Evolutionary conservation across 352 stramenopile genomes (phyloP), one percentile per base, ranked within the genome.

Genomic region (Globisporangium recalcitrans): DNA sequence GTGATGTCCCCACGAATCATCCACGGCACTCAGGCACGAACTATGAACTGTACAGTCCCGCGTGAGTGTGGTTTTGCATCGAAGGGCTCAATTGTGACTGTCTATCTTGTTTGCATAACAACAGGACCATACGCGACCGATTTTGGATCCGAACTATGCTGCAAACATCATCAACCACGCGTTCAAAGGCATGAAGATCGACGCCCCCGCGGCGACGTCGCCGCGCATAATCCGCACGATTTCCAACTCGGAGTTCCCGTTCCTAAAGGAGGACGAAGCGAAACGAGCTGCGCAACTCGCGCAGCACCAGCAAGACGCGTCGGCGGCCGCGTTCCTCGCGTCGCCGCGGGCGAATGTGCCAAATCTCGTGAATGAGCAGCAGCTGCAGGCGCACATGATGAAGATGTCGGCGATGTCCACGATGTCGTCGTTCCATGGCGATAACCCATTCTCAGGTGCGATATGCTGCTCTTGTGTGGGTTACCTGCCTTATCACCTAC

Each of bases 211-310:
- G 2, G 51, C 74, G 2, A 69, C 71, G 24, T 90, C 82, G 32
- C 82, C 80, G 21, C 74, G 79, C 4, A 72, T 91, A 63, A 80
- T 78, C 27, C 70, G 78, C 7, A 85, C 80, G 3, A 83, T 87
- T 29, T 87, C 79, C 24, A 87, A 83, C 52, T 87, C 76, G 88
- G 82, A 91, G 29, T 89, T 80, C 48, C 78, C 79, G 3, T 91
- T 91, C 46, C 58, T 88, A 21, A 88, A 83, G 31, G 78, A 86
- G 24, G 79, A 91, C 52, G 74, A 87, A 22, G 42, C 34, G 22
- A 75, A 74, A 22, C 64, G 56, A 42, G 47, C 29, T 1, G n/a
- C 32, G 0, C 34, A 58, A 11, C 32, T n/a, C 4, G 14, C 31
- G 10, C 63, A 36, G 27, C 61, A 32, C 10, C 19, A 38, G 19